Evolutionary conservation across 495 filamentous ascomycete species (phyloP).

Genomic region (Annulohypoxylon nitens): DNA sequence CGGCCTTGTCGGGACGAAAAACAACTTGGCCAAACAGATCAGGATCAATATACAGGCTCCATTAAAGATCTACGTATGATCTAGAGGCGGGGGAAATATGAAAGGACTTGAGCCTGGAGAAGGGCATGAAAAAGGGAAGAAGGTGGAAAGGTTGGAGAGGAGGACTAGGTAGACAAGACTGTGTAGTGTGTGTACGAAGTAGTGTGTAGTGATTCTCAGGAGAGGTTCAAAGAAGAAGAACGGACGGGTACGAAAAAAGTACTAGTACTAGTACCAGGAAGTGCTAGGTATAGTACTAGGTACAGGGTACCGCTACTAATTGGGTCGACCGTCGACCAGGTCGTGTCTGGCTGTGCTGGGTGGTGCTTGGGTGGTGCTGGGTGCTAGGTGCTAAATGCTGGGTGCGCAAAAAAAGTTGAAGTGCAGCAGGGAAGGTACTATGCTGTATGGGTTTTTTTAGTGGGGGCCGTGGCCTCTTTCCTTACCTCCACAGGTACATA

Average conservation of each 20-base stretch:
- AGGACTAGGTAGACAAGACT: slow-evolving; percentile 20
- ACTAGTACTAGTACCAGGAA: neutral
- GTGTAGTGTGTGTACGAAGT: slow-evolving; percentile 1
- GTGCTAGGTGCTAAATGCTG: neutral
- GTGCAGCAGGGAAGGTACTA: slow-evolving; percentile 45
- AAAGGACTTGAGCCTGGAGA: slow-evolving; percentile 56
- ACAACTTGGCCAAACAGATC: slow-evolving; percentile 52
- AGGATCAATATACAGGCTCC: slow-evolving; percentile 67
- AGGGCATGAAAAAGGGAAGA: slow-evolving; percentile 54
- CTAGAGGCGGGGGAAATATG: slow-evolving; percentile 50
- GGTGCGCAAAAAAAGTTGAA: slow-evolving; percentile 27
- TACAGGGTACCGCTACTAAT: neutral
- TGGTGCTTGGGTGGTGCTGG: too few relatives aligned
- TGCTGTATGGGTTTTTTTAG: slow-evolving; percentile 38
- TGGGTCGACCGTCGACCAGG: neutral
- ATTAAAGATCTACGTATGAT: slow-evolving; percentile 68
- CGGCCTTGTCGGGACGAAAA: slow-evolving; percentile 39
- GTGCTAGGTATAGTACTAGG: neutral
- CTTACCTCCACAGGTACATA: neutral
- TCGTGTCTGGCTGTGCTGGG: neutral
- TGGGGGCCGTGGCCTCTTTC: slow-evolving; percentile 38
- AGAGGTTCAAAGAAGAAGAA: slow-evolving; percentile 48
- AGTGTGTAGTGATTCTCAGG: slow-evolving; percentile 52
- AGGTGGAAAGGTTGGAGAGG: slow-evolving; percentile 53
- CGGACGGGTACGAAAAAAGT: slow-evolving; percentile 23